A percentile compares a stretch with the other conserved stretches of the same genome.
phyloP scores from a whole-genome alignment of 2,329 filamentous ascomycete species.

The Fusarium mexicanum region DNA sequence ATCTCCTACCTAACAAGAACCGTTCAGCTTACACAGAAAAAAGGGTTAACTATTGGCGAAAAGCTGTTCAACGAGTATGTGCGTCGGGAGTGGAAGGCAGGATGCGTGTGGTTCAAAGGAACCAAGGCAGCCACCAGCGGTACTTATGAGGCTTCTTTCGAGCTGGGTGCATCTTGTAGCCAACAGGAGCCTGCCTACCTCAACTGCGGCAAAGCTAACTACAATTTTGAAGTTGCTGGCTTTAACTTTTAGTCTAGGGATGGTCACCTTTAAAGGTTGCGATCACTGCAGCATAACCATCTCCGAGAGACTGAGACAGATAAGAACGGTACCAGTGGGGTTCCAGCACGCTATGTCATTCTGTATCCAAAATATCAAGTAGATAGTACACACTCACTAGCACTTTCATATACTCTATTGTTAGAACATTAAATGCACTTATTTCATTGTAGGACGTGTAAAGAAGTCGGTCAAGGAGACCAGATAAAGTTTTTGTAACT shows the following conservation, averaged over 20 bases:
- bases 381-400: background rate
- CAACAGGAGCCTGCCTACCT: background rate
- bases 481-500: background rate
- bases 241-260: background rate
- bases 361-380: background rate
- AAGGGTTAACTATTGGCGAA: background rate
- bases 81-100: background rate
- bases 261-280: too few relatives aligned
- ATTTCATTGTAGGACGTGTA: too few relatives aligned
- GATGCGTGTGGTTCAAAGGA: background rate
- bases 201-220: background rate
- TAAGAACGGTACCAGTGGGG: accelerated
- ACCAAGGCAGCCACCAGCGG: background rate
- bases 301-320: accelerated
- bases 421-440: accelerated
- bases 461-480: too few relatives aligned
- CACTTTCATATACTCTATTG: background rate
- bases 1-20: too few relatives aligned
- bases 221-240: background rate
- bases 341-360: background rate
- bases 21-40: background rate
- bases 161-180: background rate
- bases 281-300: too few relatives aligned
- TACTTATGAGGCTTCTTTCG: background rate
- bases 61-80: background rate